phyloP scores from a whole-genome alignment of 2,329 filamentous ascomycete genomes.

The Chrysoporthe cubensis region DNA sequence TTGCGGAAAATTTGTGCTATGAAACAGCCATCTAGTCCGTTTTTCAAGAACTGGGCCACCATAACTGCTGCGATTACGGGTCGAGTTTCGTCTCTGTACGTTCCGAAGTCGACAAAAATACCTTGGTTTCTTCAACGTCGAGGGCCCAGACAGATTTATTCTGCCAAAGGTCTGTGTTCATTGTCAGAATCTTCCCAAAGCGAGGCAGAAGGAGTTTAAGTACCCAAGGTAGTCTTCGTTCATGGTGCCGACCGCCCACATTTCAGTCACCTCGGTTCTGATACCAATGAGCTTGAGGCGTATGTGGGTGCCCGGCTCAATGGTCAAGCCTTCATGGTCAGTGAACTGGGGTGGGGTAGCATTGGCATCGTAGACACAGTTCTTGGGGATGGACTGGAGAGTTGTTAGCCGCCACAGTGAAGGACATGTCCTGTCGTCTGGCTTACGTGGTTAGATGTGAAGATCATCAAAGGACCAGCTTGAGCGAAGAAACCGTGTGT shows the following conservation, averaged over 20 bases:
- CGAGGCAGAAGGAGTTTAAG: not conserved
- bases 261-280: conserved; percentile 88
- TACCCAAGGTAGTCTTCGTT: conserved; percentile 80
- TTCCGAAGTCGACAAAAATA: not conserved
- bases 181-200: conserved; percentile 4
- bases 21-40: not conserved
- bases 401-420: conserved; percentile 32
- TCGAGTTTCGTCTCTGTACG: not conserved
- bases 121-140: not conserved
- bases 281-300: conserved; percentile 94
- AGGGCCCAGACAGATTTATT: conserved; percentile 7
- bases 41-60: not conserved
- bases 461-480: conserved; percentile 76
- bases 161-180: conserved; percentile 23
- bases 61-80: not conserved
- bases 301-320: conserved; percentile 91
- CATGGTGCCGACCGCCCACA: conserved; percentile 97
- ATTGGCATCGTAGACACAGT: conserved; percentile 93
- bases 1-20: too few relatives aligned
- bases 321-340: conserved; percentile 90
- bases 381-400: conserved; percentile 79
- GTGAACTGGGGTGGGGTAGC: conserved; percentile 97
- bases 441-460: conserved; percentile 81
- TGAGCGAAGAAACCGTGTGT: conserved; percentile 89
- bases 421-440: conserved; percentile 1